Conservation (phyloP, 768 basidiomycete genomes). For the Tricholoma sp. region DNA sequence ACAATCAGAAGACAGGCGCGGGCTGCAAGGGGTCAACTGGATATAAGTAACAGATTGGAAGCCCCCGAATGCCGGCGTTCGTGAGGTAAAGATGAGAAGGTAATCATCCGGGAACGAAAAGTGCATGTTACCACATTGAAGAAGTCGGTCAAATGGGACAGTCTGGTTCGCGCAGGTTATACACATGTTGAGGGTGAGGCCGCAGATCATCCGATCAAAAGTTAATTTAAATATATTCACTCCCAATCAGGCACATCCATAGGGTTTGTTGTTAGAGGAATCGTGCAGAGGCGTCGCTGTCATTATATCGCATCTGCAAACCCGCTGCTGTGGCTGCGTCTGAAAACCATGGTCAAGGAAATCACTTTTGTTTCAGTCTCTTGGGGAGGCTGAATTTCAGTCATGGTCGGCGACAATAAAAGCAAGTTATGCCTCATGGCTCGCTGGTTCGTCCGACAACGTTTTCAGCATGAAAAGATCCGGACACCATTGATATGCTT, state of each 20-base stretch:
- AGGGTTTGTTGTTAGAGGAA: too few relatives aligned
- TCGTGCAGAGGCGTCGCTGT: too few relatives aligned
- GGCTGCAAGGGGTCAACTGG: neutral
- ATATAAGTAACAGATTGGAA: neutral
- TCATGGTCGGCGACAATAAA: neutral
- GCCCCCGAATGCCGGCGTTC: neutral
- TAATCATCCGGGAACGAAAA: neutral
- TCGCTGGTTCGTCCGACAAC: neutral
- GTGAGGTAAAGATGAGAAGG: neutral
- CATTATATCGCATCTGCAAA: too few relatives aligned
- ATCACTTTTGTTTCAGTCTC: neutral
- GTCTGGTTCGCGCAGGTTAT: neutral
- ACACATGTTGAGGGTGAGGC: neutral
- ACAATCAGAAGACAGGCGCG: neutral
- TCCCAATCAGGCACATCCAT: neutral
- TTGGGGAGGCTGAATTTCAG: neutral
- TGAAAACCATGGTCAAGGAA: too few relatives aligned
- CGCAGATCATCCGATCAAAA: conserved; percentile 3
- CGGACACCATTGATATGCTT: neutral
- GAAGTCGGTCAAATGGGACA: neutral
- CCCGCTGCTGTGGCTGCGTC: too few relatives aligned
- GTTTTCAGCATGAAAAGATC: neutral
- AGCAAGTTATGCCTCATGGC: neutral
- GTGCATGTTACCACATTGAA: neutral
- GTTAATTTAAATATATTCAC: neutral